phyloP scores from a whole-genome alignment of 371 early-diverging fungal genomes.

The Quaeritorhiza haematococci region DNA sequence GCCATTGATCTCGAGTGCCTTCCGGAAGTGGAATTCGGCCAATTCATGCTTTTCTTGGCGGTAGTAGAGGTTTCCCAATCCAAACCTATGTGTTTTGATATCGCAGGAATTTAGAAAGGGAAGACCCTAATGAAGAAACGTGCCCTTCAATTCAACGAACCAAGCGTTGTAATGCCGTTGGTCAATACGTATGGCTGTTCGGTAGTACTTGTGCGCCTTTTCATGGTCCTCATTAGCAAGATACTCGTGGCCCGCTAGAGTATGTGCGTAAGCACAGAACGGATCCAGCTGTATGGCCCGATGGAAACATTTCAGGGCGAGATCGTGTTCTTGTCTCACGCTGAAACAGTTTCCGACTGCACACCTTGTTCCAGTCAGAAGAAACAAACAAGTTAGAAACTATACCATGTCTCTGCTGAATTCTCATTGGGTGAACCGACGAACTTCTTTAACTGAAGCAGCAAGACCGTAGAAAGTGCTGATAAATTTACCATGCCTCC shows the following conservation, averaged over 20 bases:
- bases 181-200: constrained; percentile 61
- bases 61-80: constrained; percentile 58
- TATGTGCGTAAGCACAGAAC: constrained; percentile 66
- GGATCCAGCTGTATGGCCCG: constrained; percentile 69
- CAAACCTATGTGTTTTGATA: too few species aligned
- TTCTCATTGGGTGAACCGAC: background rate
- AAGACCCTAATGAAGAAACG: background rate
- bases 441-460: background rate
- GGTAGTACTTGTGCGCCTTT: constrained; percentile 62
- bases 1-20: constrained; percentile 58
- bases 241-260: constrained; percentile 77
- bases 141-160: constrained; percentile 37
- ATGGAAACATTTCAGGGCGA: constrained; percentile 67
- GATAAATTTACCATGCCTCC: constrained; percentile 56
- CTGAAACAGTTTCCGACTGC: constrained; percentile 71
- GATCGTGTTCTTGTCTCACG: constrained; percentile 61
- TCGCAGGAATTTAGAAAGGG: background rate
- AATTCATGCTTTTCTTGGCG: constrained; percentile 59
- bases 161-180: constrained; percentile 74
- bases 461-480: background rate
- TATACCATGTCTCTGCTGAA: background rate
- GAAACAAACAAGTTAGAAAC: background rate
- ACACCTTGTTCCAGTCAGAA: too few species aligned
- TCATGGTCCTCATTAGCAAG: constrained; percentile 64
- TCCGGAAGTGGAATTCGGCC: constrained; percentile 60